Evolutionary conservation across 2,329 filamentous ascomycete genomes (phyloP), one percentile per base, ranked within the genome.

Genomic region (Periconia sp.): DNA sequence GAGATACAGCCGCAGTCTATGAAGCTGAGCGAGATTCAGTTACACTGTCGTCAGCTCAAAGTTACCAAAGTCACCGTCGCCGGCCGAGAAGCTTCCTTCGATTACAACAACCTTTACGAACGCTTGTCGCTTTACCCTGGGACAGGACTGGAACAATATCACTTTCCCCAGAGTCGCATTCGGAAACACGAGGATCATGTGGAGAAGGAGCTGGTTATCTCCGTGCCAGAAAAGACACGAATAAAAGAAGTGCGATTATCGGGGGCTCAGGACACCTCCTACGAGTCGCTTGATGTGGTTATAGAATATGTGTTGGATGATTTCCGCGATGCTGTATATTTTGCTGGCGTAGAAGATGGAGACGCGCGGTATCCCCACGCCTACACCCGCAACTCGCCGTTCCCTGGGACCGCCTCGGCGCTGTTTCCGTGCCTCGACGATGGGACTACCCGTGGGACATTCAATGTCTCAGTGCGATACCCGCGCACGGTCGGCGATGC

Each of bases 341-440:
- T 97, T 74, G 90, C 95, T 15, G 92, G 94, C 3, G 83, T 94
- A 37, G 86, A 91, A 43, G 86, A 87, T 52, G 84, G 87, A 47
- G 93, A 97, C 70, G 81, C 81, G 52, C 85, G 92, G 56, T 99
- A 92, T 71, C 92, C 94, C 0, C 93, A 99, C 76, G 87, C 90
- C 46, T 99, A 96, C 72, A 96, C 93, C 0, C 88, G 87, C 41
- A 92, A 93, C 66, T 89, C 88, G 2, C 79, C 88, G 41, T 87
- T 90, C 56, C 85, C 91, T 0, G 92, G 92, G 30, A 87, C 86
- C 17, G 87, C 91, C 1, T 93, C 87, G 45, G 92, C 88, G 62
- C 85, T 97, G 23, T 99, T 99, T 65, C 94, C 94, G 0, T 97
- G 94, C 71, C 82, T 97, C 49, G 94, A 99, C 70, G 90, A 96